These are phyloP conservation scores for Eucalyptus viminalis DNA, from an alignment of 345 rosid species.

Conservation along the genomic window DNA sequence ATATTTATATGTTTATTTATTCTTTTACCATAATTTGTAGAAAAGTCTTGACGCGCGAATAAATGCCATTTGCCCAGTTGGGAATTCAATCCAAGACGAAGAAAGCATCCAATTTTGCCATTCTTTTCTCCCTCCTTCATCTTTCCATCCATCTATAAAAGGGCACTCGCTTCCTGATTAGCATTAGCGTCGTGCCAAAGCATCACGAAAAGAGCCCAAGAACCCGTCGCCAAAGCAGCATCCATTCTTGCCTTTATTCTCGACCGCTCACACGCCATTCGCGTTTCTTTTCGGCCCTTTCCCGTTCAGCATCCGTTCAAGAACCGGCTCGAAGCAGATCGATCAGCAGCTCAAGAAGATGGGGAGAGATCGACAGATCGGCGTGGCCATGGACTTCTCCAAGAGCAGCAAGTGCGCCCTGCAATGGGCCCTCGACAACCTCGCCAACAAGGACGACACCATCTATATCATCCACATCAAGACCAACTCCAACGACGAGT, in stretches of 20 bases:
- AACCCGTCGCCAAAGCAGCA: neutral
- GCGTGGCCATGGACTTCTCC: slow-evolving; percentile 94
- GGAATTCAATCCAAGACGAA: neutral
- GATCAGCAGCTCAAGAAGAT: slow-evolving; percentile 10
- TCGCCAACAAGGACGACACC: slow-evolving; percentile 69
- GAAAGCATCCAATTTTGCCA: neutral
- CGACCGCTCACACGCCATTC: neutral
- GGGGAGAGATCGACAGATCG: slow-evolving; percentile 53
- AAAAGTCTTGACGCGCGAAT: neutral
- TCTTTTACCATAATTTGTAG: neutral
- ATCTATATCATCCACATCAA: slow-evolving; percentile 61
- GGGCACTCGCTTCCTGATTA: neutral
- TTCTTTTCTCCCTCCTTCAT: neutral
- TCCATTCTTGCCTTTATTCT: neutral
- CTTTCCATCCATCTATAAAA: neutral
- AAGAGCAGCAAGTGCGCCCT: slow-evolving; percentile 87
- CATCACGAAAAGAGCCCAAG: neutral
- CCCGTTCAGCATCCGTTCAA: neutral
- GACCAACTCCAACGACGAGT: slow-evolving; percentile 22
- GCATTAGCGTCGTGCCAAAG: neutral
- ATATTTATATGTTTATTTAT: neutral
- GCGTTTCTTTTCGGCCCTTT: neutral
- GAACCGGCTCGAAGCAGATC: neutral
- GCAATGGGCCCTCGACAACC: slow-evolving; percentile 72
- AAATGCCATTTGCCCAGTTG: neutral